These are phyloP conservation scores for Melastoma candidum DNA, from an alignment of 441 rosid species.

Conservation along the genomic window DNA sequence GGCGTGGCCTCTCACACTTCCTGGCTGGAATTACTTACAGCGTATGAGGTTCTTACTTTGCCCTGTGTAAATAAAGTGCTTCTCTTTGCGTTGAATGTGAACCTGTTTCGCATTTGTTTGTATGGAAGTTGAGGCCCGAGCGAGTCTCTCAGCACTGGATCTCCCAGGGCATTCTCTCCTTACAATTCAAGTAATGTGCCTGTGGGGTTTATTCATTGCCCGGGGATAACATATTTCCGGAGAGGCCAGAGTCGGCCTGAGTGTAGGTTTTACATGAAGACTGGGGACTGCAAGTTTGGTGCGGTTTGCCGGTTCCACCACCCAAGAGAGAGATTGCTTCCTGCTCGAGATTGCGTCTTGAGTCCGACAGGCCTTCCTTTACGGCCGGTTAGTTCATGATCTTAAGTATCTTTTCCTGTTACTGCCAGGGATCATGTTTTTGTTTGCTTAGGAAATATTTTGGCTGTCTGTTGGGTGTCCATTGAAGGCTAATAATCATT, in stretches of 20 bases:
- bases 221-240: constrained; percentile 84
- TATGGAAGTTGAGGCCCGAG: constrained; percentile 50
- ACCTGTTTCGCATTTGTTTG: neutral
- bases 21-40: constrained; percentile 88
- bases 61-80: constrained; percentile 7
- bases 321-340: constrained; percentile 87
- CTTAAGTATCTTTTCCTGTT: constrained; percentile 1
- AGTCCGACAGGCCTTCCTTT: constrained; percentile 91
- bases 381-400: constrained; percentile 64
- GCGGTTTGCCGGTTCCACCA: constrained; percentile 94
- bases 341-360: constrained; percentile 85
- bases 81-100: neutral
- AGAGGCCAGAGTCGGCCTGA: constrained; percentile 95
- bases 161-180: constrained; percentile 52
- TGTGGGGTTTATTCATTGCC: constrained; percentile 62
- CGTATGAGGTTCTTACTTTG: constrained; percentile 36
- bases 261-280: constrained; percentile 96
- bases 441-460: neutral
- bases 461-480: constrained; percentile 4
- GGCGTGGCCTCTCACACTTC: constrained; percentile 89
- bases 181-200: constrained; percentile 50
- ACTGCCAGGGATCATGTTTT: neutral
- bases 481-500: constrained; percentile 17
- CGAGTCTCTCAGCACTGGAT: constrained; percentile 45
- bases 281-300: constrained; percentile 98